phyloP scores from a whole-genome alignment of 2,329 filamentous ascomycete species.

The Penicillium crustosum region DNA sequence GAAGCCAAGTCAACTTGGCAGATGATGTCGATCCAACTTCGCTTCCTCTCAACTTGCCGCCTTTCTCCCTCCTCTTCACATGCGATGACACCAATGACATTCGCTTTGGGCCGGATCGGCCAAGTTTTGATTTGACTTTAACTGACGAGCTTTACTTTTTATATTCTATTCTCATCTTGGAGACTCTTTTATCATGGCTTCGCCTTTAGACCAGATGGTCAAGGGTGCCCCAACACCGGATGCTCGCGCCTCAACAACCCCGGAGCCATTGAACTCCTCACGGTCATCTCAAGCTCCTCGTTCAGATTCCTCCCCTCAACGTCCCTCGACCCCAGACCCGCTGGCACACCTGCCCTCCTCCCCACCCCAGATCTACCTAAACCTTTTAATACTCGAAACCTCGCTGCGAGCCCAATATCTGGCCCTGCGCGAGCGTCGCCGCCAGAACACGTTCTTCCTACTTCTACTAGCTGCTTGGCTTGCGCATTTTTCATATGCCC shows the following conservation, averaged over 20 bases:
- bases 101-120: slow-evolving; percentile 32
- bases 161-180: background rate
- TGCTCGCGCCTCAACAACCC: slow-evolving; percentile 23
- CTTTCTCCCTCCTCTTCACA: slow-evolving; percentile 14
- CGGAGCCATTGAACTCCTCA: slow-evolving; percentile 26
- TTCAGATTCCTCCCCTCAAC: slow-evolving; percentile 47
- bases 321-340: slow-evolving; percentile 60
- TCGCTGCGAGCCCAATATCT: slow-evolving; percentile 92
- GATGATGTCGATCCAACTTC: slow-evolving; percentile 13
- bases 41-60: slow-evolving; percentile 10
- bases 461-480: slow-evolving; percentile 78
- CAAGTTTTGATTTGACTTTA: slow-evolving; percentile 19
- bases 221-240: slow-evolving; percentile 75
- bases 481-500: slow-evolving; percentile 78
- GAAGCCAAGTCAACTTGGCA: slow-evolving; percentile 16
- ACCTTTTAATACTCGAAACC: slow-evolving; percentile 93
- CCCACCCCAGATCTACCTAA: slow-evolving; percentile 95
- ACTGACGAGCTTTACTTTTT: background rate
- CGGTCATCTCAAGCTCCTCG: slow-evolving; percentile 5
- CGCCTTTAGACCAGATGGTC: slow-evolving; percentile 79
- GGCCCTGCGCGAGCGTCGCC: slow-evolving; percentile 78
- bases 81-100: slow-evolving; percentile 22
- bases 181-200: slow-evolving; percentile 53
- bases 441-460: slow-evolving; percentile 92
- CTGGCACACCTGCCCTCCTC: slow-evolving; percentile 81